Conservation (phyloP, 768 basidiomycete species). For the Amanita muscaria region DNA sequence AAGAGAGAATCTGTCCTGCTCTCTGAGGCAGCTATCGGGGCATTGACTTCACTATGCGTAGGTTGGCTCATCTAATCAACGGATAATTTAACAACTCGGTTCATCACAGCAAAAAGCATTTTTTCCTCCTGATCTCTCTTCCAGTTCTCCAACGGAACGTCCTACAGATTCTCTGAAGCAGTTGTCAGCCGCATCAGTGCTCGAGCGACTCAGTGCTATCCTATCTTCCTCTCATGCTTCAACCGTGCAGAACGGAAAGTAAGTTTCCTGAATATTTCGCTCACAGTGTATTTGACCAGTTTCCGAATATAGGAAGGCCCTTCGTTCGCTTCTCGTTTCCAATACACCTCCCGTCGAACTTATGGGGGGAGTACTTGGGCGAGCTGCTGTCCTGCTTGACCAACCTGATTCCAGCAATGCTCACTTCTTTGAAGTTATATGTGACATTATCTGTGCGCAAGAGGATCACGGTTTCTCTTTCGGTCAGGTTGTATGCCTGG, state of each 20-base stretch:
- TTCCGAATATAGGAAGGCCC: constrained; percentile 52
- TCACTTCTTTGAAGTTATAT: constrained; percentile 72
- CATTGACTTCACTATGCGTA: constrained; percentile 82
- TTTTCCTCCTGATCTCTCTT: constrained; percentile 51
- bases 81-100: constrained; percentile 6
- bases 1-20: constrained; percentile 62
- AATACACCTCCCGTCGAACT: constrained; percentile 47
- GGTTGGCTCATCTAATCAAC: constrained; percentile 26
- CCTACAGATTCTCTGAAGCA: constrained; percentile 43
- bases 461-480: constrained; percentile 58
- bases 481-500: constrained; percentile 66
- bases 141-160: constrained; percentile 57
- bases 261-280: constrained; percentile 22
- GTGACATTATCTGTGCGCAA: constrained; percentile 52
- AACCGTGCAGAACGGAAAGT: constrained; percentile 57
- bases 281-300: background rate
- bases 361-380: constrained; percentile 54
- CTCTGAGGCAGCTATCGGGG: constrained; percentile 78
- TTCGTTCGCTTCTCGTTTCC: constrained; percentile 58
- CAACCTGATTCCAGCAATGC: constrained; percentile 46
- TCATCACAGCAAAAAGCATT: constrained; percentile 64
- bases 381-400: constrained; percentile 56
- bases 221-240: constrained; percentile 48
- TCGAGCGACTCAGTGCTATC: constrained; percentile 65
- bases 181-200: constrained; percentile 39